Percentiles rank a stretch among this genome's conserved stretches.
phyloP scores from a whole-genome alignment of 1,139 yeast genomes.

The Pichia sp. region DNA sequence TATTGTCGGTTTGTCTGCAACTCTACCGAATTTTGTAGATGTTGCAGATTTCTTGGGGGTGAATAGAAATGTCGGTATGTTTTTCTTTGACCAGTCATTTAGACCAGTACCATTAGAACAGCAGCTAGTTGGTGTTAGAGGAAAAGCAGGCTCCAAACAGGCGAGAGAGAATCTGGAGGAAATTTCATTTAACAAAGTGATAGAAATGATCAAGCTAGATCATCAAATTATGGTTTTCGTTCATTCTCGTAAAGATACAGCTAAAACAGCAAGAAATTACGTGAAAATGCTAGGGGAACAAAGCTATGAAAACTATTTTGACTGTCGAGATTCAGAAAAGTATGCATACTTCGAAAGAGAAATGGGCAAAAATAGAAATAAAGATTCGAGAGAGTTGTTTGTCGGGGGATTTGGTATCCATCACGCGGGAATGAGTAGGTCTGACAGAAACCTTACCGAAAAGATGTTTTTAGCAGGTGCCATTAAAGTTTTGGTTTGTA shows the following conservation, averaged over 20 bases:
- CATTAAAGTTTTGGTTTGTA: constrained; percentile 86
- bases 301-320: constrained; percentile 52
- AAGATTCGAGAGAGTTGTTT: constrained; percentile 77
- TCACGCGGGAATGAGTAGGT: constrained; percentile 94
- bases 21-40: constrained; percentile 88
- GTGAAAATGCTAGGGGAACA: constrained; percentile 64
- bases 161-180: constrained; percentile 75
- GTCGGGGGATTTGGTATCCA: constrained; percentile 86
- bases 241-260: constrained; percentile 91
- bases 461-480: constrained; percentile 83
- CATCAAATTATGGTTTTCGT: constrained; percentile 96
- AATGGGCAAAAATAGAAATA: constrained; percentile 67
- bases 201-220: constrained; percentile 62
- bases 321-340: constrained; percentile 48
- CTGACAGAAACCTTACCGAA: constrained; percentile 88
- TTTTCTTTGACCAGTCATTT: constrained; percentile 87
- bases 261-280: constrained; percentile 71
- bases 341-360: constrained; percentile 56
- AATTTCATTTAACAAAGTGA: constrained; percentile 71
- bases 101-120: constrained; percentile 94
- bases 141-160: constrained; percentile 71
- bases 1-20: constrained; percentile 95
- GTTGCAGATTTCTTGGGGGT: constrained; percentile 96
- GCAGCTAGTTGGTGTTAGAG: constrained; percentile 80
- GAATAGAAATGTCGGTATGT: constrained; percentile 83